A percentile compares a stretch with the other conserved stretches of the same genome.
Conservation (phyloP, 1,284 basidiomycete genomes). For the Ganoderma leucocontextum region DNA sequence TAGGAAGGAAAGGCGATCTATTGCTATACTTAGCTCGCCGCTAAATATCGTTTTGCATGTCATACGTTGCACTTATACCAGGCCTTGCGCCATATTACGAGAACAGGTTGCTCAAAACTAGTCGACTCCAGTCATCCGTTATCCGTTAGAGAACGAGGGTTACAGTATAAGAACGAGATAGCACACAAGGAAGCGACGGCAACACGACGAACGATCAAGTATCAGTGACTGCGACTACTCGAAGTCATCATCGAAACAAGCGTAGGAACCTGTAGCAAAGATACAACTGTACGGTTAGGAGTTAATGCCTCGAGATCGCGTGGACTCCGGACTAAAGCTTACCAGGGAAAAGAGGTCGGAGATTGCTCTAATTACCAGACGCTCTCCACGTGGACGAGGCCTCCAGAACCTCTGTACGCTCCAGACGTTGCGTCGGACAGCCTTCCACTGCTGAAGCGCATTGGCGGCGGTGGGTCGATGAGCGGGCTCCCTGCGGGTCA, state of each 20-base stretch:
- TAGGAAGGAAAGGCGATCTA: no score
- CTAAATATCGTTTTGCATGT: no score
- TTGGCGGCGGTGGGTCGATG: background rate
- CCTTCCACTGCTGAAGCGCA: background rate
- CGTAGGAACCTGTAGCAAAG: background rate
- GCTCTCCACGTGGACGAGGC: background rate
- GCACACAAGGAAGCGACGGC: background rate
- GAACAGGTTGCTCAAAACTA: no score
- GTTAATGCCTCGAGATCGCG: background rate
- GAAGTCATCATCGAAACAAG: background rate
- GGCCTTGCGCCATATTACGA: no score
- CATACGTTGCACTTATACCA: no score
- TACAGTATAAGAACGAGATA: background rate
- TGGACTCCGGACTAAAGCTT: background rate
- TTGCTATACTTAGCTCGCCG: no score
- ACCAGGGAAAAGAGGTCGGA: background rate
- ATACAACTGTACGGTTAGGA: background rate
- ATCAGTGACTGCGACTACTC: background rate
- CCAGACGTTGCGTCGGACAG: background rate
- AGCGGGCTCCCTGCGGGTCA: background rate
- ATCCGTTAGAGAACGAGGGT: background rate
- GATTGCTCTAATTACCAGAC: background rate
- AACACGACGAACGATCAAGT: background rate
- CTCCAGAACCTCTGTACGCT: background rate
- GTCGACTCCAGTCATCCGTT: no score